Evolutionary conservation across 2,329 filamentous ascomycete genomes (phyloP), one percentile per base, ranked within the genome.

Genomic region (Colletotrichum sp.): DNA sequence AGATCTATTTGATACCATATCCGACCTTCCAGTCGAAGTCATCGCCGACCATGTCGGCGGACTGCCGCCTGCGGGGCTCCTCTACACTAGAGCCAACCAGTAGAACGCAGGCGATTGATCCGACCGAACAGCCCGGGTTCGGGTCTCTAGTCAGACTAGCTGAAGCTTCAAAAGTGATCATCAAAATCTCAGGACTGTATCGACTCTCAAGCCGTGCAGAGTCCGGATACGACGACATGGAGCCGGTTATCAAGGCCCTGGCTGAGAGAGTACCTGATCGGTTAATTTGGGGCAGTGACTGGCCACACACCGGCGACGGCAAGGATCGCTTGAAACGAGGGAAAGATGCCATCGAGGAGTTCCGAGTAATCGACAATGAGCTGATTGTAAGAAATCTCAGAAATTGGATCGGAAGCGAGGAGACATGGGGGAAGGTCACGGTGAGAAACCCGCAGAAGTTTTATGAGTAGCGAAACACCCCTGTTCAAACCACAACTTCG

Each of bases 221-320:
- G 3, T 28, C 27, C 7, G 71, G 71, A 4, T 74, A 70, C n/a
- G 25, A 39, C 2, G 65, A 74, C 25, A 19, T 76, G 52, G 74
- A 63, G 66, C 66, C 71, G 2, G 27, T 72, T 8, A 57, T 72
- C 22, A 34, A 27, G 5, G 36, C 34, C 3, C 11, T 78, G n/a
- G 68, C 59, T 2, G 55, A 71, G 15, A 22, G 65, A 8, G 59
- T 67, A 11, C 68, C 59, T 4, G 67, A 68, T 59, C 63, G 52
- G 11, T 27, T 77, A 13, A 27, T 77, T 30, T 75, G 61, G 59
- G 68, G 59, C 5, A 77, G 76, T 30, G 74, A 77, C 32, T 75
- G 68, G 64, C 71, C 64, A 12, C 74, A 78, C 19, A 77, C 71
- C 11, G 71, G 76, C 12, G 68, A 77, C 6, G 71, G 61, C 8